A percentile compares a stretch with the other conserved stretches of the same genome.
Evolutionary conservation across 768 basidiomycete species (phyloP).

Genomic region (Lactifluus pinguis): DNA sequence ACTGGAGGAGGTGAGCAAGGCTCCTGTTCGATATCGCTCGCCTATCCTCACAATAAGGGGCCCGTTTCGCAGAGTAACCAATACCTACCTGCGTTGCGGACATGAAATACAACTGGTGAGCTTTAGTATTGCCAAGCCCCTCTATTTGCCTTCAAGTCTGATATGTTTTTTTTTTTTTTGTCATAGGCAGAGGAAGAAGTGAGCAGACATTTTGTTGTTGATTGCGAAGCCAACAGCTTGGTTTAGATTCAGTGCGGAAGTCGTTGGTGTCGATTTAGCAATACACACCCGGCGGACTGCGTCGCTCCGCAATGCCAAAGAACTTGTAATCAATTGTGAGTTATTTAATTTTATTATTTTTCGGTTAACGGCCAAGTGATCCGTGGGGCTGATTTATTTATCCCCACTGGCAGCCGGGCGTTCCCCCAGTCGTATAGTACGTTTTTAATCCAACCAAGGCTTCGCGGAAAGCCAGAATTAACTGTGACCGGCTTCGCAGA

Average conservation of each 20-base stretch:
- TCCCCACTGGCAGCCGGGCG: slow-evolving; percentile 39
- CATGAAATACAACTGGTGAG: slow-evolving; percentile 18
- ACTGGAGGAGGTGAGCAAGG: slow-evolving; percentile 55
- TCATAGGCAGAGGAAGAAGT: slow-evolving; percentile 14
- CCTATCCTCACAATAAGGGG: slow-evolving; percentile 17
- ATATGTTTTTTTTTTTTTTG: neutral
- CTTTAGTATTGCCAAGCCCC: neutral
- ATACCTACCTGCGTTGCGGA: slow-evolving; percentile 31
- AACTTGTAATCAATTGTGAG: slow-evolving; percentile 20
- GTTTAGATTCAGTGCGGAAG: slow-evolving; percentile 13
- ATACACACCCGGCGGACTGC: slow-evolving; percentile 6
- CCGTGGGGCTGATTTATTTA: slow-evolving; percentile 7
- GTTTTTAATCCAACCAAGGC: slow-evolving; percentile 22
- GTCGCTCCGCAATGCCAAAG: slow-evolving; percentile 20
- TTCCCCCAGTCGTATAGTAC: slow-evolving; percentile 64
- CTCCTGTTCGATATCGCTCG: slow-evolving; percentile 5
- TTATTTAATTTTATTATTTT: neutral
- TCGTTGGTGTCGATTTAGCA: slow-evolving; percentile 17
- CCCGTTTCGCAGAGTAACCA: slow-evolving; percentile 44
- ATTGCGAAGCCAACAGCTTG: neutral
- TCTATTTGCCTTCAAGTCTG: neutral
- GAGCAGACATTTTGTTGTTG: neutral
- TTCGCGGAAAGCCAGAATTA: slow-evolving; percentile 10
- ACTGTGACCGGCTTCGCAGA: slow-evolving; percentile 22
- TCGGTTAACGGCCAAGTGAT: slow-evolving; percentile 15